Base-by-base conservation (phyloP, 768 basidiomycete genomes). In the Boletus rufocinnamomeus region DNA sequence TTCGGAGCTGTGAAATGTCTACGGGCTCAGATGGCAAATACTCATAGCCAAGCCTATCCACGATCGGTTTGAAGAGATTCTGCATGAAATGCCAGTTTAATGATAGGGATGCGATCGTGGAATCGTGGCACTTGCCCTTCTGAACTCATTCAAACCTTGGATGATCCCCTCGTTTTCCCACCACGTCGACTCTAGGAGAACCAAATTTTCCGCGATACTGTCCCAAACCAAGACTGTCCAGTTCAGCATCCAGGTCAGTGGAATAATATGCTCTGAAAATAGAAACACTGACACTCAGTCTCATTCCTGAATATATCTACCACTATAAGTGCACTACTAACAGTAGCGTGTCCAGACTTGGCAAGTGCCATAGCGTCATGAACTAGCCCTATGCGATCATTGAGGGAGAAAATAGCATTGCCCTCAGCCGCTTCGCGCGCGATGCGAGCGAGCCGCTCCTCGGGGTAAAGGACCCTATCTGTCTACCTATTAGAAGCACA, bases 311-410 rank as follows among this genome's bases (percentile, higher is more conserved):
- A 77, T 46, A 81, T 79, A 50, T 88, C 77, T 46, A 94, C 78
- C 46, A 98, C 78, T 25, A 82, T 84, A 64, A 99, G 79, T 2
- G 88, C 84, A 60, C 85, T 87, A 65, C 91, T 93, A 35, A 93
- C 80, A 58, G 86, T 80, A 49, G 86, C 78, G 66, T 91, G 83
- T 4, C 95, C 95, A 21, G 93, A 89, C 67, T 87, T 85, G 50
- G 92, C 83, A 32, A 98, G 82, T 1, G 88, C 88, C 67, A 89
- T 80, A 1, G 88, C 80, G 66, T 98, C 97, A 50, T 88, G 83
- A 23, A 96, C 84, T 28, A 99, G 79, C 19, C 95, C 95, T 65
- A 98, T 87, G 25, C 93, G 84, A 69, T 99, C 96, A 56, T 91
- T 86, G 59, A 93, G 76, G 1, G 87, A 81, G 76, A 96, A 93